These are phyloP conservation scores for Candida qinlingensis DNA, from an alignment of 805 yeast genomes.

Conservation along the genomic window DNA sequence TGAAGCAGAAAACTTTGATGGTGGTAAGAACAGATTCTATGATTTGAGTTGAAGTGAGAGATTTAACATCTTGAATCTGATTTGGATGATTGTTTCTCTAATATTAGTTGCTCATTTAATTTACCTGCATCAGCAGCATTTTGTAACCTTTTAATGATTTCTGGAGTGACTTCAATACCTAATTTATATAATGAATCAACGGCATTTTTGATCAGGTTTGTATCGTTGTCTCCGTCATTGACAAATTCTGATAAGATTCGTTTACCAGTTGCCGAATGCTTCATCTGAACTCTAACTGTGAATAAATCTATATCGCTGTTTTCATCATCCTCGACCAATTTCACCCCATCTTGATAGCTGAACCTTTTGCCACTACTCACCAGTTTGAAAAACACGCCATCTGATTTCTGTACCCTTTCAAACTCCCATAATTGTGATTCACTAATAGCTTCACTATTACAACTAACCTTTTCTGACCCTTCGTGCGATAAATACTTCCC, in stretches of 20 bases:
- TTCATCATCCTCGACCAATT: conserved; percentile 10
- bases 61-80: conserved; percentile 24
- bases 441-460: conserved; percentile 30
- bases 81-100: conserved; percentile 24
- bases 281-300: conserved; percentile 16
- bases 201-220: conserved; percentile 17
- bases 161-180: conserved; percentile 18
- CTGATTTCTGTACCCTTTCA: conserved; percentile 9
- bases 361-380: conserved; percentile 13
- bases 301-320: conserved; percentile 3
- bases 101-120: conserved; percentile 32
- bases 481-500: conserved; percentile 23
- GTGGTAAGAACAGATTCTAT: conserved; percentile 39
- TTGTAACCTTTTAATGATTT: conserved; percentile 10
- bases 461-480: conserved; percentile 17
- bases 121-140: conserved; percentile 24
- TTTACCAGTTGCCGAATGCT: conserved; percentile 13
- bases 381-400: conserved; percentile 5
- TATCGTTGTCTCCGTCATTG: conserved; percentile 4
- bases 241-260: conserved; percentile 9
- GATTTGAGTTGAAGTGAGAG: conserved; percentile 21
- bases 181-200: conserved; percentile 17
- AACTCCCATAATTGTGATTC: conserved; percentile 24
- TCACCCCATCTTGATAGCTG: conserved; percentile 8
- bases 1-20: conserved; percentile 24